These are phyloP conservation scores for Penicillium manginii DNA, from an alignment of 495 filamentous ascomycete species.

Conservation along the genomic window DNA sequence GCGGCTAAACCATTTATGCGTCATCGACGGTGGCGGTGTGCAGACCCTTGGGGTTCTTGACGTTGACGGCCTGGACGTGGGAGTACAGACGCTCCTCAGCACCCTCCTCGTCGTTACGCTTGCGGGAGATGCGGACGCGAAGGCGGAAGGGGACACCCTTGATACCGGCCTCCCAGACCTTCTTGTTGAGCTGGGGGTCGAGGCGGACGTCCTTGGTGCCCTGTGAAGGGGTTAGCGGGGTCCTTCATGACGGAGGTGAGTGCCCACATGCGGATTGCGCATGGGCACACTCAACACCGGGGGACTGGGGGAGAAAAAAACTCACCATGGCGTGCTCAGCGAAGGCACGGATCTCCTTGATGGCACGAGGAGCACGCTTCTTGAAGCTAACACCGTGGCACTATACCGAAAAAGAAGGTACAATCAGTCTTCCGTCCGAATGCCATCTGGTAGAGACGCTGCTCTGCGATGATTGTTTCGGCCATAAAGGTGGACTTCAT, in stretches of 20 bases:
- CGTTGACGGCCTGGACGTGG: conserved; percentile 98
- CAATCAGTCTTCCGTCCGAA: conserved; percentile 64
- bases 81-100: conserved; percentile 98
- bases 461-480: conserved; percentile 40
- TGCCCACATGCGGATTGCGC: too few species aligned
- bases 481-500: conserved; percentile 70
- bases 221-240: conserved; percentile 46
- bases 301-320: too few species aligned
- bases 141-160: conserved; percentile 97
- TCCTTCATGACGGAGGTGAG: neutral
- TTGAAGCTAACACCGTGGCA: conserved; percentile 98
- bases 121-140: conserved; percentile 95
- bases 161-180: conserved; percentile 99
- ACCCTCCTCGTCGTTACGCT: conserved; percentile 99
- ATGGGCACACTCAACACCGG: too few species aligned
- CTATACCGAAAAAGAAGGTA: conserved; percentile 59
- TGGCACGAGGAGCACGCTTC: conserved; percentile 96
- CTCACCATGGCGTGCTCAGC: conserved; percentile 94
- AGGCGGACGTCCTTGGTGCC: conserved; percentile 97
- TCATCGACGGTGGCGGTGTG: conserved; percentile 78
- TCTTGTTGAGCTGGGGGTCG: conserved; percentile 99
- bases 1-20: conserved; percentile 41
- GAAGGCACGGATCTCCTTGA: conserved; percentile 98
- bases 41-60: conserved; percentile 97
- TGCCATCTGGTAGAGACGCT: conserved; percentile 52